A percentile compares a stretch with the other conserved stretches of the same genome.
Conservation (phyloP, 768 basidiomycete species). For the Psilocybe azurescens region DNA sequence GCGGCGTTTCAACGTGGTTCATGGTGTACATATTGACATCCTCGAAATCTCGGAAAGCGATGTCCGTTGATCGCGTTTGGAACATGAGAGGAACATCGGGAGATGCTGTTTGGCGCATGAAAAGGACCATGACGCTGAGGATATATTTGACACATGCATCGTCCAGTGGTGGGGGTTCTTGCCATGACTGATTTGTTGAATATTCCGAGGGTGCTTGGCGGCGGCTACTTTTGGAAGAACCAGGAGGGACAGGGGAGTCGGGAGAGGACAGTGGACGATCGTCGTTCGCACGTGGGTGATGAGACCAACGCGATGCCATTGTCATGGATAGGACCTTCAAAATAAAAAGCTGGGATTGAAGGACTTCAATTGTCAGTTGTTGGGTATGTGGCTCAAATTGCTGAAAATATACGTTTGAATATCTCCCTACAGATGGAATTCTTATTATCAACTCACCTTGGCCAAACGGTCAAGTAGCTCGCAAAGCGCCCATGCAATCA, state of each 20-base stretch:
- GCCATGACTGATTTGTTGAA: slow-evolving; percentile 47
- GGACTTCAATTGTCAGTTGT: slow-evolving; percentile 64
- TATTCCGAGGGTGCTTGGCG: slow-evolving; percentile 48
- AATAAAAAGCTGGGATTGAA: slow-evolving; percentile 88
- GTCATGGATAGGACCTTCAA: slow-evolving; percentile 81
- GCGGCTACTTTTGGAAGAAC: slow-evolving; percentile 28
- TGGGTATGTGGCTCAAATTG: slow-evolving; percentile 58
- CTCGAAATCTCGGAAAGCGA: slow-evolving; percentile 78
- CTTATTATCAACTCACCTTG: slow-evolving; percentile 52
- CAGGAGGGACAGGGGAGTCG: slow-evolving; percentile 43
- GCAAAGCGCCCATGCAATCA: slow-evolving; percentile 79
- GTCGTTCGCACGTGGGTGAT: slow-evolving; percentile 45
- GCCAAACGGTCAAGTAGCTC: slow-evolving; percentile 80
- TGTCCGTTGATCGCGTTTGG: slow-evolving; percentile 62
- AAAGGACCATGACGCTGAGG: slow-evolving; percentile 82
- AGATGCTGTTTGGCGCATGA: slow-evolving; percentile 73
- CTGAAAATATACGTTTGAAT: slow-evolving; percentile 30
- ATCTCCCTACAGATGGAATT: background rate
- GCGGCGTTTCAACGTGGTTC: background rate
- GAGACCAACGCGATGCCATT: slow-evolving; percentile 77
- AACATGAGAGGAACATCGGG: slow-evolving; percentile 59
- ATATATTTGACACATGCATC: slow-evolving; percentile 84
- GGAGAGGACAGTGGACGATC: slow-evolving; percentile 39
- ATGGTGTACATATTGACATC: slow-evolving; percentile 29
- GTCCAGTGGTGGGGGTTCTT: slow-evolving; percentile 77